Conservation (phyloP, 2,329 filamentous ascomycete species). For the Tolypocladium tropicale region DNA sequence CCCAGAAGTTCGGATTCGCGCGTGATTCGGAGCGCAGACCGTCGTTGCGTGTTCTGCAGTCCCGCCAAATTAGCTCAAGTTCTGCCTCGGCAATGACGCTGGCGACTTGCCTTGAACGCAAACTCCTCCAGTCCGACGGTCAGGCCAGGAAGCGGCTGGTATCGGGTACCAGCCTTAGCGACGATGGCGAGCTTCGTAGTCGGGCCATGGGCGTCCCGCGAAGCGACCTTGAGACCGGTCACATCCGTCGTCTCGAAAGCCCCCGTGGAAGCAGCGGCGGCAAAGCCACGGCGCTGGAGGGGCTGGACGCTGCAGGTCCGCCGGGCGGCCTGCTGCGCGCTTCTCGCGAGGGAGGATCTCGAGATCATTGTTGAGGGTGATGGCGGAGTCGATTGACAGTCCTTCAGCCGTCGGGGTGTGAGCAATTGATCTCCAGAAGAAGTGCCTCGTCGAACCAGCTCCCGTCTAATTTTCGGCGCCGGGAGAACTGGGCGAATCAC, state of each 20-base stretch:
- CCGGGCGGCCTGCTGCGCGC: constrained; percentile 47
- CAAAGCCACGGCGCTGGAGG: constrained; percentile 40
- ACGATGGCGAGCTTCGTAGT: constrained; percentile 88
- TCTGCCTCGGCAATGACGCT: constrained; percentile 4
- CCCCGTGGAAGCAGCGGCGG: constrained; percentile 57
- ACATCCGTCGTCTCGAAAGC: constrained; percentile 82
- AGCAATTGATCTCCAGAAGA: constrained; percentile 28
- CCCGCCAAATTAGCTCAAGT: constrained; percentile 36
- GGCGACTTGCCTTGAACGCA: constrained; percentile 76
- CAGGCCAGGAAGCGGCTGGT: constrained; percentile 81
- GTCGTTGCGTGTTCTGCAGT: constrained; percentile 67
- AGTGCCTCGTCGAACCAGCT: constrained; percentile 31
- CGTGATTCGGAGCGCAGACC: constrained; percentile 84
- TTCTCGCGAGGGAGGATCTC: constrained; percentile 49
- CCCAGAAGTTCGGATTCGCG: constrained; percentile 94
- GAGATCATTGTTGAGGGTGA: constrained; percentile 51
- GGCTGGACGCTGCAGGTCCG: constrained; percentile 46
- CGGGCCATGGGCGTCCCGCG: constrained; percentile 77
- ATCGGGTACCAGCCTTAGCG: constrained; percentile 88
- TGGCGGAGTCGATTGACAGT: constrained; percentile 46
- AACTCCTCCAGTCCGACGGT: constrained; percentile 87
- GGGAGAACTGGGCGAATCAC: constrained; percentile 21
- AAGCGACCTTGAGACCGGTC: constrained; percentile 83
- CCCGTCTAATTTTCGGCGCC: constrained; percentile 34
- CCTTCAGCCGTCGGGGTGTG: constrained; percentile 29